These are phyloP conservation scores for Chytriomyces confervae DNA, from an alignment of 192 early-diverging fungal species.

Conservation along the genomic window DNA sequence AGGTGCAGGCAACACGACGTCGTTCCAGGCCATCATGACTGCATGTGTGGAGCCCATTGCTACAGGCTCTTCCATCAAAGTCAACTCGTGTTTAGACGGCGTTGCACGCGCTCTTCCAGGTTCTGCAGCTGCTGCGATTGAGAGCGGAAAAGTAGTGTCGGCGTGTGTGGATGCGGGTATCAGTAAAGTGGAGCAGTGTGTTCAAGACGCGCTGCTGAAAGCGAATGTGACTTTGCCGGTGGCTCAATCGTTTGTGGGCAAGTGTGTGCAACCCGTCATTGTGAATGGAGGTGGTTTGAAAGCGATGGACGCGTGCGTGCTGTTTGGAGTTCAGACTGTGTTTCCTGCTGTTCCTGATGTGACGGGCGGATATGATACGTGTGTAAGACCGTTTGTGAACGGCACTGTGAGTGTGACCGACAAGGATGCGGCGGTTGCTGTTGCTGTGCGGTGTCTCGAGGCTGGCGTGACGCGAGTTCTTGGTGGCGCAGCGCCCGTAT, in stretches of 20 bases:
- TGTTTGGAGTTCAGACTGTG: not conserved
- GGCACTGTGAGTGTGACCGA: not conserved
- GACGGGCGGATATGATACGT: not conserved
- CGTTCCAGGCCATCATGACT: not conserved
- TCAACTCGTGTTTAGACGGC: not conserved
- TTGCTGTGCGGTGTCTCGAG: slow-evolving; percentile 18
- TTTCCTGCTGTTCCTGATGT: not conserved
- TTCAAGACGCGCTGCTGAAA: too few relatives aligned
- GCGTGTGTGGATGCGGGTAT: too few relatives aligned
- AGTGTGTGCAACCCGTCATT: too few relatives aligned
- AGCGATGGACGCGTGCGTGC: too few relatives aligned
- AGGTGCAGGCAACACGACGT: not conserved
- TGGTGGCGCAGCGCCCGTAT: not conserved
- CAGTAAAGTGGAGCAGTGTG: too few relatives aligned
- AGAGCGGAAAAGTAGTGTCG: too few relatives aligned
- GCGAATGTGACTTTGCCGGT: too few relatives aligned
- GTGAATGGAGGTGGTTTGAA: too few relatives aligned
- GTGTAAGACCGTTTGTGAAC: slow-evolving; percentile 18
- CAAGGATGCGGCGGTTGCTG: not conserved
- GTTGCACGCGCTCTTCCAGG: not conserved
- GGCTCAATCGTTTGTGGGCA: too few relatives aligned
- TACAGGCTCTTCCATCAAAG: not conserved
- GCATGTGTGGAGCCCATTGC: not conserved
- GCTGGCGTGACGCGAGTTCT: slow-evolving; percentile 18
- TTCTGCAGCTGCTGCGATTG: too few relatives aligned